Percentiles rank a stretch among this genome's conserved stretches.
phyloP scores from a whole-genome alignment of 208 protist species.

The Leishmania turanica region DNA sequence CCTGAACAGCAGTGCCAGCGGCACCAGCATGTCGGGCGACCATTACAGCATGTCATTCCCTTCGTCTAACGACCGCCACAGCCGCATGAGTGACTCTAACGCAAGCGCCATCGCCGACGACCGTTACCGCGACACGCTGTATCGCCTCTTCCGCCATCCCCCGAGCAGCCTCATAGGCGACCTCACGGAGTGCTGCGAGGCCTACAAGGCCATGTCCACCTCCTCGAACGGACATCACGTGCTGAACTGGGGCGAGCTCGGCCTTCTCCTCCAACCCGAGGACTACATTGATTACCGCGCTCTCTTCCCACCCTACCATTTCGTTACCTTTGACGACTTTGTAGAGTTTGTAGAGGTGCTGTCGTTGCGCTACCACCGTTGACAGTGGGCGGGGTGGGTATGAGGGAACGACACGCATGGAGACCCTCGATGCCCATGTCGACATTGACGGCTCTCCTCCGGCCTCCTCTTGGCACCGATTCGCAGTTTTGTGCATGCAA shows the following conservation, averaged over 20 bases:
- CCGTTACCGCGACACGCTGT: slow-evolving; percentile 23
- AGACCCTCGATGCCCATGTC: background rate
- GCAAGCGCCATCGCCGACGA: slow-evolving; percentile 12
- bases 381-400: background rate
- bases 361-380: slow-evolving; percentile 29
- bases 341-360: slow-evolving; percentile 37
- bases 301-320: slow-evolving; percentile 28
- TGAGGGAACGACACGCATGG: background rate
- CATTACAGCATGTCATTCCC: background rate
- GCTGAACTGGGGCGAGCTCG: slow-evolving; percentile 30
- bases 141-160: slow-evolving; percentile 27
- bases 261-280: slow-evolving; percentile 31
- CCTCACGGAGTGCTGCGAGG: slow-evolving; percentile 8
- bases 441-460: background rate
- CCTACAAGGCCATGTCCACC: slow-evolving; percentile 25
- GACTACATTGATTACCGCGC: slow-evolving; percentile 35
- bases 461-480: background rate
- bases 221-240: slow-evolving; percentile 21
- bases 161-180: slow-evolving; percentile 28
- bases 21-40: slow-evolving; percentile 9
- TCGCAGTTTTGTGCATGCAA: background rate
- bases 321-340: slow-evolving; percentile 29
- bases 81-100: background rate
- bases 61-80: background rate
- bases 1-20: slow-evolving; percentile 12